phyloP scores from a whole-genome alignment of 805 yeast species.

The Nakazawaea wickerhamii region DNA sequence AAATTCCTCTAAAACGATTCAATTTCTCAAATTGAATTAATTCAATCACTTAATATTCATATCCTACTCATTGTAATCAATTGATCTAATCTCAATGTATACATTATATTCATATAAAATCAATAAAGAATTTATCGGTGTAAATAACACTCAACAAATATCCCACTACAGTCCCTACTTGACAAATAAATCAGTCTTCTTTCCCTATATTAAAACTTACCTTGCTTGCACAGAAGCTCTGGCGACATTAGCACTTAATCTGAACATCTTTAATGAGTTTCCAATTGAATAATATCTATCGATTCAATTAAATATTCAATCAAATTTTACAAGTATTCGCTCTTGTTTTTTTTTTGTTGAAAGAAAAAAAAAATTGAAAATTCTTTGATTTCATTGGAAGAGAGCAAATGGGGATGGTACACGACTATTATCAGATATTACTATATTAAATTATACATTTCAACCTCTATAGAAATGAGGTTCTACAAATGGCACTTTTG shows the following conservation, averaged over 20 bases:
- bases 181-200: not conserved
- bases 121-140: not conserved
- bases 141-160: too few species aligned
- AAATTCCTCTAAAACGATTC: too few species aligned
- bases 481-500: conserved; percentile 80
- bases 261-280: conserved; percentile 9
- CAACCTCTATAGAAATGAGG: conserved; percentile 57
- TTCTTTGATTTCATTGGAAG: conserved; percentile 12
- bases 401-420: not conserved
- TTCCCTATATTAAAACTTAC: conserved; percentile 3
- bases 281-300: conserved; percentile 1
- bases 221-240: conserved; percentile 13
- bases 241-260: conserved; percentile 13
- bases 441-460: not conserved
- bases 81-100: too few species aligned
- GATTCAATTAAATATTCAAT: not conserved
- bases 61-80: too few species aligned
- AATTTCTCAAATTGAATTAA: too few species aligned
- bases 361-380: conserved; percentile 5
- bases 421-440: not conserved
- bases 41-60: too few species aligned
- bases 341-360: conserved; percentile 6
- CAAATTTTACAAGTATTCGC: not conserved
- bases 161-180: not conserved
- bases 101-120: not conserved